Evolutionary conservation across 192 early-diverging fungal species (phyloP), one percentile per base, ranked within the genome.

Genomic region (Dissophora ornata): DNA sequence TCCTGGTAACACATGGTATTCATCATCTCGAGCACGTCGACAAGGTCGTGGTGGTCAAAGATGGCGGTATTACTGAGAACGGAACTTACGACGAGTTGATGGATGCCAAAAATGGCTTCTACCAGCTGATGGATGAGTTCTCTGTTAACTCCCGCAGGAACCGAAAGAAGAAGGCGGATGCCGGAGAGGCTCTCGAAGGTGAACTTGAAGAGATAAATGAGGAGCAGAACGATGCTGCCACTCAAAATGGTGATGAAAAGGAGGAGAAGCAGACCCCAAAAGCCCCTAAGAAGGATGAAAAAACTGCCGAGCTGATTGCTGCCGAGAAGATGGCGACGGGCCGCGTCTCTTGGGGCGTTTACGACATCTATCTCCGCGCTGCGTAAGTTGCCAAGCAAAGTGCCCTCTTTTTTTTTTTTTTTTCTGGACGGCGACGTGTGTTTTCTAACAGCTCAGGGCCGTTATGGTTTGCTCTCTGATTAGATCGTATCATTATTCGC

Each of bases 1-100:
- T 98, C 26, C 68, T 98, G 45, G 91, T 95, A 1, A 96, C 95
- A 0, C 93, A 97, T 69, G 85, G 88, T 38, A 82, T 95, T 2
- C 86, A 91, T 46, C 82, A 91, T 50, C 66, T 98, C 34, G 90
- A 92, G 0, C 75, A 87, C 34, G 89, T 87, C 24, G 88, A 94
- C 51, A 85, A 86, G 47, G 81, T 97, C 10, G 45, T 95, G 3
- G 79, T 84, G 10, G 57, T 96, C 54, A 88, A 91, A 32, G 82
- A 91, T 19, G 91, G 94, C 19, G 47, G 65, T 19, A 83, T 96
- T 15, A 80, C 69, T 24, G 90, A 92, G 65, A 65, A 84, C 21
- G 93, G 89, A 28, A 66, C 71, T 0, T 92, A 86, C 50, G 68
- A 62, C 5, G 88, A 88, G 10, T 77, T 94, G 29, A 88, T 91